phyloP scores from a whole-genome alignment of 495 filamentous ascomycete genomes.

The Copromyces sp. region DNA sequence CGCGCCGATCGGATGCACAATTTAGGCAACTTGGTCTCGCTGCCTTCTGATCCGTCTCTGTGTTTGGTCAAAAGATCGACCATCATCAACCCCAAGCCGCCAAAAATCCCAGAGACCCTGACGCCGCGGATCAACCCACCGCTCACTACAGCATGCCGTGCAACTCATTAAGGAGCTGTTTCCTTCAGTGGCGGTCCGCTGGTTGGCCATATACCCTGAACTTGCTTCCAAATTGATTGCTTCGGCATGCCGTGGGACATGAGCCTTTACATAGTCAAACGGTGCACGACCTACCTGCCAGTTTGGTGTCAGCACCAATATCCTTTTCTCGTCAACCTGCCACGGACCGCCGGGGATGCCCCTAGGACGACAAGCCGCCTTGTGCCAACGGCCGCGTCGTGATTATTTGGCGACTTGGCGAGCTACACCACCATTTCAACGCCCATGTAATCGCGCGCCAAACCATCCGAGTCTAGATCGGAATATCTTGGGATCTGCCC shows the following conservation, averaged over 20 bases:
- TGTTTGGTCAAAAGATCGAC: not conserved
- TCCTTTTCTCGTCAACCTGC: slow-evolving; percentile 16
- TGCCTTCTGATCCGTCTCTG: not conserved
- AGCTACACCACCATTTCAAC: not conserved
- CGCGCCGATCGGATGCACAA: not conserved
- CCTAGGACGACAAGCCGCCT: slow-evolving; percentile 12
- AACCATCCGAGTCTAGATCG: not conserved
- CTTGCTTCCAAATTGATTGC: slow-evolving; percentile 11
- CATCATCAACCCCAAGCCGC: not conserved
- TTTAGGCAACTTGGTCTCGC: not conserved
- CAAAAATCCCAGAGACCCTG: not conserved
- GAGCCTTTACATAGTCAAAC: slow-evolving; percentile 3
- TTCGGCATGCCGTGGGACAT: slow-evolving; percentile 14
- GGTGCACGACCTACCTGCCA: not conserved
- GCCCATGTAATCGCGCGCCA: not conserved
- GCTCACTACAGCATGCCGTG: not conserved
- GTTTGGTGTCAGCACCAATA: slow-evolving; percentile 10
- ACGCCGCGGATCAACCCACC: not conserved
- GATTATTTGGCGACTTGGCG: not conserved
- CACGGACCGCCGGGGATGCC: slow-evolving; percentile 2
- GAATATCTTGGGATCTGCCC: not conserved
- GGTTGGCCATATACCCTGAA: not conserved
- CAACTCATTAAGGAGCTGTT: not conserved
- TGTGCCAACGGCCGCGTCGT: slow-evolving; percentile 7
- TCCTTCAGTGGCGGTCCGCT: not conserved